Evolutionary conservation across 805 yeast species (phyloP), one percentile per base, ranked within the genome.

Genomic region (Candida suzukii): DNA sequence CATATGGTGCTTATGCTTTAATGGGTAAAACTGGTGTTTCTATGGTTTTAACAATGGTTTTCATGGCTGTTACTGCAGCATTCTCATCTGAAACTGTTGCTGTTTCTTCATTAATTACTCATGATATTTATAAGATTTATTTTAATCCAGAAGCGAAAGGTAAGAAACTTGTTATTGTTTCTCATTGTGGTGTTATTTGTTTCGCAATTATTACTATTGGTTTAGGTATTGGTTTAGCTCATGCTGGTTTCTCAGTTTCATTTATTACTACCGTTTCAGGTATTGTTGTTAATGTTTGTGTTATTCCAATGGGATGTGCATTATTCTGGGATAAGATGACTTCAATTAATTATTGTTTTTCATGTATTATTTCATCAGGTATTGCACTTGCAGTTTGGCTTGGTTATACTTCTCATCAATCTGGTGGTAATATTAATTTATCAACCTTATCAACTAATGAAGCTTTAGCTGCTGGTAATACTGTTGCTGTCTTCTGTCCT

Each of bases 61-160:
- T 73, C 53, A 71, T 72, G 73, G 76, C 77, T 18, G 71, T 67
- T 18, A 73, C 79, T 1, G 71, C 77, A 19, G 77, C 78, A 40
- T 71, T 70, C 68, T 70, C 76, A n/a, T 72, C 77, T 14, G 78
- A 73, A 56, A 61, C 71, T 40, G 70, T 73, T 53, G 75, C 79
- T 7, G 76, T 73, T 4, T 70, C 76, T 1, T 66, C 76, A 11
- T 58, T 73, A 38, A 63, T 64, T 52, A 69, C 77, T 21, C 71
- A 71, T 49, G 79, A 73, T 56, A 61, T 73, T 40, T 73, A 68
- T 63, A 64, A 76, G 54, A 62, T 72, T 16, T 73, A 73, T 52
- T 52, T 73, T 41, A 66, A 72, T 49, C 78, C 78, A 18, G 56
- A 64, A 24, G 79, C 79, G 11, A 53, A 64, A 11, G 77, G 78